Evolutionary conservation across 345 rosid species (phyloP).

Genomic region (Schrenkiella parvula): DNA sequence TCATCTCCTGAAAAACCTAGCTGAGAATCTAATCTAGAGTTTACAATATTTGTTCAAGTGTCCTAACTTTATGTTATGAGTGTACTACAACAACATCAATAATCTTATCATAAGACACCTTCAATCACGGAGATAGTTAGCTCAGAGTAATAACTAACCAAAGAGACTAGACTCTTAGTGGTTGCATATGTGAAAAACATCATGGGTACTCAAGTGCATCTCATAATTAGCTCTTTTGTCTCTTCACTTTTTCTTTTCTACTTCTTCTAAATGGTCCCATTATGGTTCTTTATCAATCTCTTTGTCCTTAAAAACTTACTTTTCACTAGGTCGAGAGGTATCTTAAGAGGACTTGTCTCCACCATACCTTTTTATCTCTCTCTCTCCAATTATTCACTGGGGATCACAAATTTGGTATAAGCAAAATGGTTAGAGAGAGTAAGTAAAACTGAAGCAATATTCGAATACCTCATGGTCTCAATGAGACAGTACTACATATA

Average conservation of each 20-base stretch:
- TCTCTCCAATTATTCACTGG: conserved; percentile 27
- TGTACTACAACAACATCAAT: conserved; percentile 2
- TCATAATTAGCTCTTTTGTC: conserved; percentile 38
- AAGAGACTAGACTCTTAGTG: conserved; percentile 17
- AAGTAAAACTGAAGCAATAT: conserved; percentile 30
- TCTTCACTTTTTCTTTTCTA: conserved; percentile 36
- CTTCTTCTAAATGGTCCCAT: conserved; percentile 40
- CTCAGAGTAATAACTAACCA: conserved; percentile 16
- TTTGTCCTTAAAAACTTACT: conserved; percentile 17
- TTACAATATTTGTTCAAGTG: background rate
- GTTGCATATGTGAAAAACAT: conserved; percentile 66
- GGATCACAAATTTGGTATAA: conserved; percentile 24
- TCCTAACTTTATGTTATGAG: background rate
- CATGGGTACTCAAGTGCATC: conserved; percentile 52
- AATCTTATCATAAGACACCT: conserved; percentile 16
- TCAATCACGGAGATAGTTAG: conserved; percentile 32
- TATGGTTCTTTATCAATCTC: conserved; percentile 17
- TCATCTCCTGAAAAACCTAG: background rate
- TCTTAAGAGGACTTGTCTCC: conserved; percentile 32
- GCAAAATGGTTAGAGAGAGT: conserved; percentile 14
- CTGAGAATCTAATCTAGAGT: background rate
- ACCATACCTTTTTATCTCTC: conserved; percentile 7
- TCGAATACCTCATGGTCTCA: background rate
- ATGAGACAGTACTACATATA: background rate
- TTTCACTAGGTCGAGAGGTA: conserved; percentile 33